Conservation (phyloP, 192 early-diverging fungal species). For the Coemansia sp. region DNA sequence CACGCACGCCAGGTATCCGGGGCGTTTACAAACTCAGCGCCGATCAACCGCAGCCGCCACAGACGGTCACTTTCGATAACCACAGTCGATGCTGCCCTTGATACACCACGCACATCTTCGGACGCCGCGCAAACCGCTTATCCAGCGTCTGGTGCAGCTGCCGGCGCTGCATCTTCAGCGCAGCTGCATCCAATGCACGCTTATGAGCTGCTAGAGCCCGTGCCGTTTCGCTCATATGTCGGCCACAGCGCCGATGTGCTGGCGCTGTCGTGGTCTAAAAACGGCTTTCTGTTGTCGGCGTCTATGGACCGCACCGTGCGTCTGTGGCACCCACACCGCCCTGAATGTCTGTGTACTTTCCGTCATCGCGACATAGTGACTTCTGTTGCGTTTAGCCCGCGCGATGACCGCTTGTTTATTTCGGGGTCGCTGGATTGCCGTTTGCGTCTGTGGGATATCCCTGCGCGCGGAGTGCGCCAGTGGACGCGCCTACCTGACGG, state of each 20-base stretch:
- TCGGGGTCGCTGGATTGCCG: slow-evolving; percentile 78
- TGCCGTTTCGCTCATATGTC: slow-evolving; percentile 69
- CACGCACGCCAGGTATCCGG: slow-evolving; percentile 16
- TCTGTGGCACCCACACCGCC: slow-evolving; percentile 75
- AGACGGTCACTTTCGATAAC: slow-evolving; percentile 31
- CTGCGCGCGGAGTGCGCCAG: slow-evolving; percentile 68
- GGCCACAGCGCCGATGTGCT: slow-evolving; percentile 76
- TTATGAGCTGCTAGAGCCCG: slow-evolving; percentile 60
- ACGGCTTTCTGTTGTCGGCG: slow-evolving; percentile 76
- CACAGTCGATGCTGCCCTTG: not conserved
- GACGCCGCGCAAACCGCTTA: not conserved
- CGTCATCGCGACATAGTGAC: slow-evolving; percentile 76
- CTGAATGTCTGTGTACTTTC: slow-evolving; percentile 77
- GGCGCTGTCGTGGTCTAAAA: slow-evolving; percentile 69
- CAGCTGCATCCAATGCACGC: slow-evolving; percentile 50
- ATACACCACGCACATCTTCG: not conserved
- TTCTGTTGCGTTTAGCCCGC: slow-evolving; percentile 76
- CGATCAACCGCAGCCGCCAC: slow-evolving; percentile 26
- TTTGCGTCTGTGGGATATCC: slow-evolving; percentile 80
- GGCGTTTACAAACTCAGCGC: slow-evolving; percentile 42
- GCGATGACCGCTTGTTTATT: slow-evolving; percentile 78
- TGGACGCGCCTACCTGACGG: slow-evolving; percentile 74
- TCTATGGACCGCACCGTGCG: slow-evolving; percentile 83
- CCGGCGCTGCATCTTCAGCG: slow-evolving; percentile 9
- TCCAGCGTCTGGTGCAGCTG: not conserved